A percentile compares a stretch with the other conserved stretches of the same genome.
phyloP scores from a whole-genome alignment of 768 basidiomycete genomes.

The Boletellus ananas region DNA sequence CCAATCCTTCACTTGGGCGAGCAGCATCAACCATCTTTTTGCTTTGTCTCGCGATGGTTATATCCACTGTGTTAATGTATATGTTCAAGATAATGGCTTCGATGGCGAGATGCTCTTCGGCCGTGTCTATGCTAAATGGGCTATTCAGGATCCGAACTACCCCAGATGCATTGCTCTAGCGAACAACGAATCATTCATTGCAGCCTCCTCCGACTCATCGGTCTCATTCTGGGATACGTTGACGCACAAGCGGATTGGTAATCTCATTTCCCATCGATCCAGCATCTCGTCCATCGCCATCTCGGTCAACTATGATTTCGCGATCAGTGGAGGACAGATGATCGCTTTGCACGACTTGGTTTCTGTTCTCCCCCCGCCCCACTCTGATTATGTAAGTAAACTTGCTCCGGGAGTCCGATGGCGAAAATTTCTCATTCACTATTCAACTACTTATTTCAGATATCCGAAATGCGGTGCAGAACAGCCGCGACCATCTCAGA shows the following conservation, averaged over 20 bases:
- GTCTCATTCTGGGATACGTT: slow-evolving; percentile 9
- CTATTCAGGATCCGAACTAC: neutral
- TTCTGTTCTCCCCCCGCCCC: neutral
- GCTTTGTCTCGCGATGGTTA: neutral
- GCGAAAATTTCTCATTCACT: no score
- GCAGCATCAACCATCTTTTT: neutral
- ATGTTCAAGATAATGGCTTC: no score
- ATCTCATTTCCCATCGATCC: neutral
- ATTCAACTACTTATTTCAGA: no score
- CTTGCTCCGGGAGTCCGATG: no score
- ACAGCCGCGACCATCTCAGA: neutral
- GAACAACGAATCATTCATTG: neutral
- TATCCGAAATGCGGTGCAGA: neutral
- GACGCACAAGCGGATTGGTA: slow-evolving; percentile 3
- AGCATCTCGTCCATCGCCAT: neutral
- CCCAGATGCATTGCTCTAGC: neutral
- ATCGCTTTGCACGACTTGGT: neutral
- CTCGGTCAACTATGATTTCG: neutral
- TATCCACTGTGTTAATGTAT: neutral
- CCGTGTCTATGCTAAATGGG: neutral
- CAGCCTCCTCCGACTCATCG: neutral
- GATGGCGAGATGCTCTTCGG: no score
- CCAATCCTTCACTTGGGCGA: slow-evolving; percentile 3
- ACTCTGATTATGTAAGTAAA: neutral
- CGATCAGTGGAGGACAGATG: neutral